These are phyloP conservation scores for Citeromyces siamensis DNA, from an alignment of 1,139 yeast genomes.

Conservation along the genomic window DNA sequence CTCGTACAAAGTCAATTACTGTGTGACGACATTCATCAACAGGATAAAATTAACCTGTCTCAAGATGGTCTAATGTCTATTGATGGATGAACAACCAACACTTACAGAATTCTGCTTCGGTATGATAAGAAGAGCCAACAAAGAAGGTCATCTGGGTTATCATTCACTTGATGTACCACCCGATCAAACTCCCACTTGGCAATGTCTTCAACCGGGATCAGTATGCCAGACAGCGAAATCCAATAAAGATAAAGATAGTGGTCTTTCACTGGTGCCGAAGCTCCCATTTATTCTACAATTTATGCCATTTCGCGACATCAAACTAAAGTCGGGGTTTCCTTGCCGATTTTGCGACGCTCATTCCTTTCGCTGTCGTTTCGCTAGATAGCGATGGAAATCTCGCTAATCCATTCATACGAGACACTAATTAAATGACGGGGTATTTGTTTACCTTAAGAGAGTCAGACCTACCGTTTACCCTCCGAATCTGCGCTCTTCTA, in stretches of 20 bases:
- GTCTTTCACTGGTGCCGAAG: not conserved
- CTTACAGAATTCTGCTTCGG: too few relatives aligned
- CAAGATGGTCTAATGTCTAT: too few relatives aligned
- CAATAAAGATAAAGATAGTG: not conserved
- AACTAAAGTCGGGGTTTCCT: not conserved
- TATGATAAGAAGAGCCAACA: too few relatives aligned
- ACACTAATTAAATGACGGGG: conserved; percentile 14
- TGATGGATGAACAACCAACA: too few relatives aligned
- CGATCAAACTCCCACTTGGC: too few relatives aligned
- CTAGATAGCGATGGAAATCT: not conserved
- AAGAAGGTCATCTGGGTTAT: too few relatives aligned
- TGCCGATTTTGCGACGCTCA: not conserved
- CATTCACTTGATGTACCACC: too few relatives aligned
- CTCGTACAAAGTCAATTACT: too few relatives aligned
- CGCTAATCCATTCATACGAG: conserved; percentile 1
- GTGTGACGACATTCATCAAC: too few relatives aligned
- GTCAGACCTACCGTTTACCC: conserved; percentile 26
- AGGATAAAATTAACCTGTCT: too few relatives aligned
- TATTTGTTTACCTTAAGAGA: conserved; percentile 23
- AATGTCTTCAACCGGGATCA: too few relatives aligned
- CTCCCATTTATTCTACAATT: not conserved
- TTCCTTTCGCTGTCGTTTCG: not conserved
- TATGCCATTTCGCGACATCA: not conserved
- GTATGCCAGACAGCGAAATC: not conserved
- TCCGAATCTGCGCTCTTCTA: too few relatives aligned